Base-by-base conservation (phyloP, 352 stramenopile species). In the Pythium vanterpoolii region DNA sequence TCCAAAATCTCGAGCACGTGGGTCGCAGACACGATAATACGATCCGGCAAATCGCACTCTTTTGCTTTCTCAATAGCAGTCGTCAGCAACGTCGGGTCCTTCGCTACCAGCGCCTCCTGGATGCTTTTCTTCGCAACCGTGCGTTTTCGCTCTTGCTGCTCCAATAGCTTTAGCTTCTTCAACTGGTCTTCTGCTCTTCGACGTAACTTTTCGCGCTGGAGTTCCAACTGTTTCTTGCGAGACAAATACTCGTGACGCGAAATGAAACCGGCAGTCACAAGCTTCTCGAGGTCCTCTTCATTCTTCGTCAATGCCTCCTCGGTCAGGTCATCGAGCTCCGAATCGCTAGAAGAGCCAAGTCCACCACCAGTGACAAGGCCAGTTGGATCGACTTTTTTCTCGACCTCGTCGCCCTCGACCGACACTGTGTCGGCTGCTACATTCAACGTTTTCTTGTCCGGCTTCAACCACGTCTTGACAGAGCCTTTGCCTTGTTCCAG, bases 191-290 rank as follows among this genome's bases (percentile, higher is more conserved):
- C 83, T 1, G 73, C 58, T 52, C 71, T 75, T 28, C 73, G 68
- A 23, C 83, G 71, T 33, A 90, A 57, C 14, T 74, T 68, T 34
- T 93, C 82, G 6, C 83, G 82, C 38, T 90, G 77, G 10, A 62
- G 64, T 27, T 95, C 83, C 0, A 93, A 64, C 30, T 75, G 79
- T 43, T 92, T 92, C 63, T 84, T 87, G 14, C 83, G 74, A 2
- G 79, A 70, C 3, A 95, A 54, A 51, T 95, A 95, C 40, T 92
- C 83, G 51, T 95, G 86, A 0, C 86, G 79, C 1, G 83, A 92
- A 38, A 95, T 87, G 13, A 75, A 76, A 5, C 79, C 76, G 33
- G 91, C 67, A 7, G 62, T 30, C 57, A 88, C 74, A 5, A 92
- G 61, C 9, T 64, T 75, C 50, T 93, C 85, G 0, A 95, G 59